Percentiles rank a stretch among this genome's conserved stretches.
phyloP scores from a whole-genome alignment of 805 yeast genomes.

The Candida koratica region DNA sequence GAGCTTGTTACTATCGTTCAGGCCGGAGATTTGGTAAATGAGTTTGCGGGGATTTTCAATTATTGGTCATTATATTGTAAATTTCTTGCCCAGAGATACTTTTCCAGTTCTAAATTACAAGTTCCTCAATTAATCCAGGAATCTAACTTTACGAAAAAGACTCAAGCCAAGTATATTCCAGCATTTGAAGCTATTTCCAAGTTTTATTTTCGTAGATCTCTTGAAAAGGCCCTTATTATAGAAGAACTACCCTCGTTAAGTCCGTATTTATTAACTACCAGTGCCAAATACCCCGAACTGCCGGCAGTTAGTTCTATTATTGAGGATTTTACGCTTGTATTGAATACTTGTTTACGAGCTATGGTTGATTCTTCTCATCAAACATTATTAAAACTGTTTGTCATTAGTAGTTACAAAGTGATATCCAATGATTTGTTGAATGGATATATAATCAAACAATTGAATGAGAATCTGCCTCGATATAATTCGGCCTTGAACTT shows the following conservation, averaged over 20 bases:
- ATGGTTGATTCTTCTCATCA: conserved; percentile 70
- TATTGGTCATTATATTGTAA: conserved; percentile 81
- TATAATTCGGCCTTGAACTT: conserved; percentile 32
- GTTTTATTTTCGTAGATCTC: conserved; percentile 69
- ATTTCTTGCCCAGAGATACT: conserved; percentile 69
- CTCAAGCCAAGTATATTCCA: conserved; percentile 50
- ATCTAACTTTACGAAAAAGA: conserved; percentile 55
- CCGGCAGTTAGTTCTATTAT: conserved; percentile 77
- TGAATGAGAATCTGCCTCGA: conserved; percentile 39
- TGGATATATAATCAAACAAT: conserved; percentile 37
- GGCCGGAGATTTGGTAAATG: conserved; percentile 63
- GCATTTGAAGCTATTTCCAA: conserved; percentile 60
- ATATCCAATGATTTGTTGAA: conserved; percentile 62
- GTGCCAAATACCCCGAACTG: conserved; percentile 42
- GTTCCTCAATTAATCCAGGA: conserved; percentile 51
- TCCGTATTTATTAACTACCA: conserved; percentile 25
- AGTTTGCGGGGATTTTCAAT: conserved; percentile 71
- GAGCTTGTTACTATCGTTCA: conserved; percentile 52
- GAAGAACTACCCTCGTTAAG: conserved; percentile 68
- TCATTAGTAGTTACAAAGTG: conserved; percentile 53
- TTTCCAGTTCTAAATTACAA: conserved; percentile 16
- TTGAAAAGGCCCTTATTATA: conserved; percentile 73
- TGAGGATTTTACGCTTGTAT: conserved; percentile 76
- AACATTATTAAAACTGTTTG: conserved; percentile 49
- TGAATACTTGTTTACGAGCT: conserved; percentile 64